Base-by-base conservation (phyloP, 805 yeast genomes). In the Zygosaccharomyces siamensis region DNA sequence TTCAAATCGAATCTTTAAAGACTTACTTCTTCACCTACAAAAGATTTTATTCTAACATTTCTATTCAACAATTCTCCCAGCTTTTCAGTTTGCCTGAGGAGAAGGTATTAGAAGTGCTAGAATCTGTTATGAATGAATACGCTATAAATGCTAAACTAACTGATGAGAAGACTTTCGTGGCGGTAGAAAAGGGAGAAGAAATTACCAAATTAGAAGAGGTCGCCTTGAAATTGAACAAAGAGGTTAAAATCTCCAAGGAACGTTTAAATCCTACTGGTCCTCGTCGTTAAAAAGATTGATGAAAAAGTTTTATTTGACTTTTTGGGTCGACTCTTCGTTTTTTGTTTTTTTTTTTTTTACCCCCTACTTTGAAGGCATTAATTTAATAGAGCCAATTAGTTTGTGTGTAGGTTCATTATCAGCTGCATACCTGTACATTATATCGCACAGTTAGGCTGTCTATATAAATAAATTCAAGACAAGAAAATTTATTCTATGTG, bases 1-100 rank as follows among this genome's bases (percentile, higher is more conserved):
- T 95, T 60, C 95, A 93, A 74, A 73, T 81, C 47, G 96, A 89
- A 70, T 95, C 97, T 42, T 77, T 93, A 64, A 82, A 96, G 71
- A 88, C 97, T n/a, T 93, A 86, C 69, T 75, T 93, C 55, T 86
- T 89, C 76, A 83, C 86, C 55, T 89, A 84, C 73, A 87, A 86
- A 64, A 70, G 82, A 30, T 83, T 81, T 60, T 89, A 84, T 72
- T 73, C 83, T 52, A 84, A 86, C 55, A 77, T 92, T 48, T 83
- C 96, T 3, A 68, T 89, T 43, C 67, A 73, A 14, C 80, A 80
- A 57, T 74, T 93, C 60, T 72, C 89, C 20, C 64, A 73, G 43
- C 75, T 81, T 53, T 93, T 92, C 66, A 83, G 81, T 58, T 72
- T 92, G 43, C 66, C 78, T 12, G 74, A 71, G 52, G 72, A 71